These are phyloP conservation scores for Chlorella vulgaris DNA, from an alignment of 139 green algal species.

Conservation along the genomic window DNA sequence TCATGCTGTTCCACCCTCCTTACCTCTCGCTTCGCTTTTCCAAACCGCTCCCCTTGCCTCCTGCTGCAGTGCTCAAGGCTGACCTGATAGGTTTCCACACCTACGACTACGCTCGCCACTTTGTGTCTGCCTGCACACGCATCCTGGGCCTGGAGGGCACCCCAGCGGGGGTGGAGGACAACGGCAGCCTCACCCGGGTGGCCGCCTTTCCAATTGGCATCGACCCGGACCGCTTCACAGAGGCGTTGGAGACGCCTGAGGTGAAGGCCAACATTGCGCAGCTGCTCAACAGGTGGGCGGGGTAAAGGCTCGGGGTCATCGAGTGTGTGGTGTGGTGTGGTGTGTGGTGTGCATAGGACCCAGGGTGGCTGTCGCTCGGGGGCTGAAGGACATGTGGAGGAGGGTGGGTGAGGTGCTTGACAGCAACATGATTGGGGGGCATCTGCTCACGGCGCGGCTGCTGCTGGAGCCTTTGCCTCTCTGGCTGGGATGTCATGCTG, in stretches of 20 bases:
- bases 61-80: slow-evolving; percentile 79
- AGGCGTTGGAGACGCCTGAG: slow-evolving; percentile 81
- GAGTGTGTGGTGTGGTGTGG: not conserved
- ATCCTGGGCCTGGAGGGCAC: slow-evolving; percentile 93
- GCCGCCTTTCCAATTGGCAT: slow-evolving; percentile 97
- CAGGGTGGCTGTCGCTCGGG: no score
- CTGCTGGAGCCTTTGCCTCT: no score
- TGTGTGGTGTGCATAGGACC: not conserved
- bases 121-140: slow-evolving; percentile 90
- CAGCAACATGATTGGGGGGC: no score
- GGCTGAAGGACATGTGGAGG: no score
- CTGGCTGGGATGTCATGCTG: no score
- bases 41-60: no score
- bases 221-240: slow-evolving; percentile 94
- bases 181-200: slow-evolving; percentile 84
- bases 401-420: no score
- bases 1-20: no score
- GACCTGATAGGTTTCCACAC: slow-evolving; percentile 96
- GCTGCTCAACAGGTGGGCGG: slow-evolving; percentile 74
- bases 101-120: slow-evolving; percentile 96
- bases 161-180: slow-evolving; percentile 93
- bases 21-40: no score
- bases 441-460: no score
- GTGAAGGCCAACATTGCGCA: slow-evolving; percentile 90
- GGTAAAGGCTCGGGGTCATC: not conserved